A percentile compares a stretch with the other conserved stretches of the same genome.
phyloP scores from a whole-genome alignment of 768 basidiomycete genomes.

The Hemileccinum rubropunctum region DNA sequence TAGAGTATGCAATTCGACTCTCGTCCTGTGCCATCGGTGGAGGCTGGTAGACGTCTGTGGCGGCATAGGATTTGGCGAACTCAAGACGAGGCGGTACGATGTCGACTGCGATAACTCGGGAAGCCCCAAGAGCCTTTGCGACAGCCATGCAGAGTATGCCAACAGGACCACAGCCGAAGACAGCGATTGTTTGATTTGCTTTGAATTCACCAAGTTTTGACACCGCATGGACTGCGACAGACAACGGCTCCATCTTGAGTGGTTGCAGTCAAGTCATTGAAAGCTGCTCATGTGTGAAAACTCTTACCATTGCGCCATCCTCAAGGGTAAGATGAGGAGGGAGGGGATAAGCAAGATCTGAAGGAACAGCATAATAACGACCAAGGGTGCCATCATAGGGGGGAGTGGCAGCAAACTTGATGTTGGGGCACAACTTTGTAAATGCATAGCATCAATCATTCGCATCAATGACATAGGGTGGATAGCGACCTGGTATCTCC shows the following conservation, averaged over 20 bases:
- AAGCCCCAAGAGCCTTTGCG: conserved; percentile 90
- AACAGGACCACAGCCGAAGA: conserved; percentile 90
- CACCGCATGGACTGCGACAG: conserved; percentile 90
- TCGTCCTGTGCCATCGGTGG: conserved; percentile 61
- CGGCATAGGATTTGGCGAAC: conserved; percentile 84
- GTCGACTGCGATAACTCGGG: conserved; percentile 81
- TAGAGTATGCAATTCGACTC: conserved; percentile 65
- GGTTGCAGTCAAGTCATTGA: conserved; percentile 1
- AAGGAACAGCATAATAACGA: conserved; percentile 83
- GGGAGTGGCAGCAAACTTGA: conserved; percentile 90
- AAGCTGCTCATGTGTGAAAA: neutral
- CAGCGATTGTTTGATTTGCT: conserved; percentile 70
- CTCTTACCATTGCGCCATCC: conserved; percentile 89
- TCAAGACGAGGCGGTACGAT: conserved; percentile 72
- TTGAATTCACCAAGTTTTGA: conserved; percentile 70
- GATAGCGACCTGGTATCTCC: conserved; percentile 69
- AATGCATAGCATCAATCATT: neutral
- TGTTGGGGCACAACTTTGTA: conserved; percentile 74
- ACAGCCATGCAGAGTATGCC: conserved; percentile 93
- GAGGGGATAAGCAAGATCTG: conserved; percentile 79
- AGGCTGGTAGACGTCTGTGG: conserved; percentile 73
- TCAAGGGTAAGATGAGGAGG: conserved; percentile 85
- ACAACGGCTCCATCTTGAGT: conserved; percentile 85
- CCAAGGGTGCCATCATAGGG: conserved; percentile 89
- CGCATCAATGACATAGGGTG: neutral